These are phyloP conservation scores for Cornus controversa DNA, from an alignment of 148 eudicot species.

Conservation along the genomic window DNA sequence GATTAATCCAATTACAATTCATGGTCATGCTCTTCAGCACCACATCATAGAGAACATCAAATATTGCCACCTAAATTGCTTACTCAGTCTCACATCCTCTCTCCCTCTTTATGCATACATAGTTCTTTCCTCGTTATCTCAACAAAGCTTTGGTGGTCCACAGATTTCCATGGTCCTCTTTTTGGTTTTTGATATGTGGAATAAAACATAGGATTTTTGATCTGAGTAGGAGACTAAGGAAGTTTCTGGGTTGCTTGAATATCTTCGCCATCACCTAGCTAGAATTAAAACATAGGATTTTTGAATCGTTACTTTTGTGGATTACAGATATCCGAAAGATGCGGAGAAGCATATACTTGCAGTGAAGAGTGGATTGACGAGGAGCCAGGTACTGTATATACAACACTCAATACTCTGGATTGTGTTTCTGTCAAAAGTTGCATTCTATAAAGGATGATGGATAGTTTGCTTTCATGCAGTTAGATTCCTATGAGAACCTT, in stretches of 20 bases:
- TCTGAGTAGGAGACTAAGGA: neutral
- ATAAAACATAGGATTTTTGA: neutral
- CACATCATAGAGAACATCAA: neutral
- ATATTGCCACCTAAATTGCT: too few relatives aligned
- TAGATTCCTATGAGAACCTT: too few relatives aligned
- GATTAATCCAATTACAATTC: neutral
- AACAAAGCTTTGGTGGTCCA: too few relatives aligned
- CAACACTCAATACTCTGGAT: neutral
- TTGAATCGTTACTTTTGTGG: neutral
- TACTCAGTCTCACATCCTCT: neutral
- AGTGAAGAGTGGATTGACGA: conserved; percentile 77
- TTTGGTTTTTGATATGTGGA: neutral
- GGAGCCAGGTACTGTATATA: conserved; percentile 67
- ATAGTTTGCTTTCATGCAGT: too few relatives aligned
- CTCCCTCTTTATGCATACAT: too few relatives aligned
- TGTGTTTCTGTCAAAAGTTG: too few relatives aligned
- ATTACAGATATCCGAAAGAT: conserved; percentile 91
- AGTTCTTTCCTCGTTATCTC: too few relatives aligned
- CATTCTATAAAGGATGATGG: too few relatives aligned
- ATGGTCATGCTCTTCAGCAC: neutral
- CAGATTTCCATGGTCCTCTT: neutral
- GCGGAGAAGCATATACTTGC: conserved; percentile 95
- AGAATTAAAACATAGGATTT: neutral
- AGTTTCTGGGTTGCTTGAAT: neutral
- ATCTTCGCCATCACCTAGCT: neutral